phyloP scores from a whole-genome alignment of 163 green algal genomes.

The Scenedesmus sp. region DNA sequence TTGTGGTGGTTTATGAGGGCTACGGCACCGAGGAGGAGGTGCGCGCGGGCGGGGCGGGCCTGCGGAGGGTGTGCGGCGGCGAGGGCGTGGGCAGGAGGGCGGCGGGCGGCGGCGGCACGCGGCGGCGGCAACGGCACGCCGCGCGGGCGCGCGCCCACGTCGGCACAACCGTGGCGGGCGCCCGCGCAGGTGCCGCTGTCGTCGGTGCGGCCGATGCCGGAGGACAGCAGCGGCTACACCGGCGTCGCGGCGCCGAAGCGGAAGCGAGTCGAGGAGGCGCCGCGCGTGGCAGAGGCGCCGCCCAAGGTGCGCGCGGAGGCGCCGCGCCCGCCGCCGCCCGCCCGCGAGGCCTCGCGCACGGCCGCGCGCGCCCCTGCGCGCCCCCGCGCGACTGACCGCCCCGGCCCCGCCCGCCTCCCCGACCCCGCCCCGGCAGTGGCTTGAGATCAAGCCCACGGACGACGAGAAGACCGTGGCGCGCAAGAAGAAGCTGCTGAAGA shows the following conservation, averaged over 20 bases:
- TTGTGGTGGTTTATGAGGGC: conserved; percentile 82
- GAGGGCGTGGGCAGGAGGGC: neutral
- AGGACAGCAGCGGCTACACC: conserved; percentile 56
- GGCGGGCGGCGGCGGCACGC: neutral
- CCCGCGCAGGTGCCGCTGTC: conserved; percentile 62
- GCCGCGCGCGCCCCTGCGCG: too few relatives aligned
- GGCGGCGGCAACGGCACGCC: neutral
- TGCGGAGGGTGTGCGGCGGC: neutral
- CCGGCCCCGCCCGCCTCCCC: too few relatives aligned
- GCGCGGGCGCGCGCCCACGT: neutral
- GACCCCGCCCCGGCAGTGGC: conserved; percentile 67
- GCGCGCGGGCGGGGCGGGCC: neutral
- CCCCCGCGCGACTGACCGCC: too few relatives aligned
- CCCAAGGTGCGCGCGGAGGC: conserved; percentile 74
- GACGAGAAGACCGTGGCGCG: conserved; percentile 83
- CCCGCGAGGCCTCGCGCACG: too few relatives aligned
- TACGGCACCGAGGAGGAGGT: conserved; percentile 80
- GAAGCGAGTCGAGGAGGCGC: conserved; percentile 75
- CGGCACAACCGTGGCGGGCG: too few relatives aligned
- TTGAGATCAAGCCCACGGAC: conserved; percentile 81
- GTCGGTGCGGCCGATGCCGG: conserved; percentile 60
- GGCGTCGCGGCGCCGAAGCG: conserved; percentile 87
- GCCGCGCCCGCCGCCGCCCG: too few relatives aligned
- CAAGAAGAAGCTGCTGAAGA: conserved; percentile 92
- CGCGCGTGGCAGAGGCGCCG: conserved; percentile 76